These are phyloP conservation scores for Cephaloascus albidus DNA, from an alignment of 805 yeast genomes.

Conservation along the genomic window DNA sequence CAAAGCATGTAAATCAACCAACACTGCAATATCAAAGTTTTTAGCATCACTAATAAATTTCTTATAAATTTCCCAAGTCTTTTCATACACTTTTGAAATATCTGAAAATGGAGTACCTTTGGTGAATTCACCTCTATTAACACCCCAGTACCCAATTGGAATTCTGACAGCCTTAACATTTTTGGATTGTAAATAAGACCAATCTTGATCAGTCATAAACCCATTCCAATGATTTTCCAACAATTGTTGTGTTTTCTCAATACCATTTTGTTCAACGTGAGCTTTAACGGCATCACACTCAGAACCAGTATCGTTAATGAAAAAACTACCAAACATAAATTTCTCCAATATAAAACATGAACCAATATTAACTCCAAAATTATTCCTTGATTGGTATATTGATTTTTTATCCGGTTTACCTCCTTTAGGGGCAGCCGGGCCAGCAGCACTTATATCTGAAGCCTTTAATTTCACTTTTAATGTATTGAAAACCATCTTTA, in stretches of 20 bases:
- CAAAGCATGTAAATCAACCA: slow-evolving; percentile 81
- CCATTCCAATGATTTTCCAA: slow-evolving; percentile 59
- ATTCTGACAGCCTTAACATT: slow-evolving; percentile 78
- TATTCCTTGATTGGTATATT: slow-evolving; percentile 50
- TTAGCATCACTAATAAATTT: slow-evolving; percentile 51
- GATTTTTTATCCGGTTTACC: slow-evolving; percentile 27
- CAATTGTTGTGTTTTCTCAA: slow-evolving; percentile 39
- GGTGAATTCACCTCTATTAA: slow-evolving; percentile 53
- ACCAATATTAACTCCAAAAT: slow-evolving; percentile 84
- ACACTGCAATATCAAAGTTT: slow-evolving; percentile 53
- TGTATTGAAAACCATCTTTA: slow-evolving; percentile 9
- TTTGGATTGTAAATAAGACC: slow-evolving; percentile 60
- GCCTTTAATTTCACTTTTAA: slow-evolving; percentile 11
- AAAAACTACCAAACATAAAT: slow-evolving; percentile 62
- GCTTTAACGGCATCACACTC: slow-evolving; percentile 69
- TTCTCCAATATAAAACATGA: slow-evolving; percentile 71
- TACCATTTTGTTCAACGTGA: slow-evolving; percentile 37
- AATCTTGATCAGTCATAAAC: slow-evolving; percentile 61
- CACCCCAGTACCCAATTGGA: slow-evolving; percentile 89
- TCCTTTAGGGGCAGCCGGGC: slow-evolving; percentile 24
- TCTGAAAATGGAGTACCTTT: slow-evolving; percentile 54
- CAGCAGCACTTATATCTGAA: slow-evolving; percentile 9
- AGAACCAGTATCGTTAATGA: slow-evolving; percentile 46
- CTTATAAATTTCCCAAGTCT: slow-evolving; percentile 64
- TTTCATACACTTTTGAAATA: slow-evolving; percentile 46